Evolutionary conservation across 495 filamentous ascomycete species (phyloP).

Genomic region (Pseudoneurospora amorphoporcata): DNA sequence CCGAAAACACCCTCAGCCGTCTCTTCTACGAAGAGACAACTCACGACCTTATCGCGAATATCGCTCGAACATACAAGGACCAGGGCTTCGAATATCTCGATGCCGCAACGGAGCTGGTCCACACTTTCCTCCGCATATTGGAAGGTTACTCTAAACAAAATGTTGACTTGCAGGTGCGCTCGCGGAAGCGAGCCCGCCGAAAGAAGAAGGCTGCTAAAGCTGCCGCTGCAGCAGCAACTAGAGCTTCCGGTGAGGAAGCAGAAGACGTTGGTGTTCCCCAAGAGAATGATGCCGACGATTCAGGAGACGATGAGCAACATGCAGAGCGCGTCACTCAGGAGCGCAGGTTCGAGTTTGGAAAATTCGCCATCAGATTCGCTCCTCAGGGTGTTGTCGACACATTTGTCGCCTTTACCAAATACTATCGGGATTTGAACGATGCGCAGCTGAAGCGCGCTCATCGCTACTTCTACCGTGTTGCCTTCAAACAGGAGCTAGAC

Average conservation of each 20-base stretch:
- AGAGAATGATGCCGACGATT: slow-evolving; percentile 47
- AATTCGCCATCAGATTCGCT: slow-evolving; percentile 70
- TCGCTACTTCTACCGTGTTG: slow-evolving; percentile 88
- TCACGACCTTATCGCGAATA: slow-evolving; percentile 71
- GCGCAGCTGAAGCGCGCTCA: slow-evolving; percentile 86
- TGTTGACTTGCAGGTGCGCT: slow-evolving; percentile 82
- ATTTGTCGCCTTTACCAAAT: slow-evolving; percentile 69
- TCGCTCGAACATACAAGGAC: slow-evolving; percentile 75
- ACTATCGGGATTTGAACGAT: slow-evolving; percentile 69
- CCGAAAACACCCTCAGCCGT: slow-evolving; percentile 91
- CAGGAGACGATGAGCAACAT: slow-evolving; percentile 64
- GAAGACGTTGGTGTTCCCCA: slow-evolving; percentile 17
- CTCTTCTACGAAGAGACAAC: slow-evolving; percentile 97
- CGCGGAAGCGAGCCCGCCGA: slow-evolving; percentile 53
- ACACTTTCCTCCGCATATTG: slow-evolving; percentile 85
- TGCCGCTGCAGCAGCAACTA: slow-evolving; percentile 7
- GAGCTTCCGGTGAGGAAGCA: slow-evolving; percentile 6
- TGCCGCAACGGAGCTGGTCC: slow-evolving; percentile 79
- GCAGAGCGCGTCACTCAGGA: slow-evolving; percentile 63
- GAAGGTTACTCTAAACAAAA: slow-evolving; percentile 94
- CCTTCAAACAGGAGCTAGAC: slow-evolving; percentile 86
- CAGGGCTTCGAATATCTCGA: slow-evolving; percentile 93
- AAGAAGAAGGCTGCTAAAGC: slow-evolving; percentile 54
- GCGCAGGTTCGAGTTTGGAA: slow-evolving; percentile 86
- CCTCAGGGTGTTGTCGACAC: slow-evolving; percentile 81